These are phyloP conservation scores for Pyrenula aspistea DNA, from an alignment of 495 filamentous ascomycete genomes.

Conservation along the genomic window DNA sequence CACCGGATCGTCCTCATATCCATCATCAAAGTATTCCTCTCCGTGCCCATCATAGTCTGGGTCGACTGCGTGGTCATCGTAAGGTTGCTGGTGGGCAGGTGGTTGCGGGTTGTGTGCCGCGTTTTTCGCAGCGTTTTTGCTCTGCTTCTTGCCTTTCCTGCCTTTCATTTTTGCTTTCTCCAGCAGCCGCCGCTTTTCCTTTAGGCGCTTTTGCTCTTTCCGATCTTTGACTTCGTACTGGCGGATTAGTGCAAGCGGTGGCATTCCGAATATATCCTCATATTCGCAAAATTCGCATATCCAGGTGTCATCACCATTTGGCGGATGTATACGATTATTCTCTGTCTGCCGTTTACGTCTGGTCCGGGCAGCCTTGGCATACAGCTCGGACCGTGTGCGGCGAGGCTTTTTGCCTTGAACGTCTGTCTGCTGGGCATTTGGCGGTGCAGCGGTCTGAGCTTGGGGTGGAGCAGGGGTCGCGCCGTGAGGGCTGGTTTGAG, in stretches of 20 bases:
- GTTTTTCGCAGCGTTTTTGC: slow-evolving; percentile 52
- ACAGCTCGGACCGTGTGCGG: slow-evolving; percentile 44
- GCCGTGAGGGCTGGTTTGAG: slow-evolving; percentile 48
- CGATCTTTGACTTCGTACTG: slow-evolving; percentile 93
- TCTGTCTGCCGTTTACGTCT: slow-evolving; percentile 60
- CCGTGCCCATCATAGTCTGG: slow-evolving; percentile 32
- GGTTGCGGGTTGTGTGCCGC: slow-evolving; percentile 18
- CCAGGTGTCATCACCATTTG: slow-evolving; percentile 68
- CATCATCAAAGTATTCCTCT: slow-evolving; percentile 41
- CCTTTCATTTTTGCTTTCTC: slow-evolving; percentile 96
- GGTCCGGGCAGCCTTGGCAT: slow-evolving; percentile 50
- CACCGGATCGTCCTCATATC: slow-evolving; percentile 39
- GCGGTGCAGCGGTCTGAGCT: slow-evolving; percentile 13
- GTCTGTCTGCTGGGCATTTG: slow-evolving; percentile 26
- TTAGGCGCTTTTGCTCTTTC: slow-evolving; percentile 64
- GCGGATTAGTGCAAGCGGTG: slow-evolving; percentile 73
- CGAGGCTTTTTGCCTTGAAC: slow-evolving; percentile 40
- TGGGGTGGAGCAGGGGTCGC: slow-evolving; percentile 20
- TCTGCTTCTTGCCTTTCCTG: slow-evolving; percentile 65
- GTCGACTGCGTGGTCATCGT: slow-evolving; percentile 31
- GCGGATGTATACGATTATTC: slow-evolving; percentile 64
- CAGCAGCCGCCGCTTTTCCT: slow-evolving; percentile 70
- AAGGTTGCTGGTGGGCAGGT: slow-evolving; percentile 28
- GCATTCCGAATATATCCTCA: slow-evolving; percentile 71
- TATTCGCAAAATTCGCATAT: slow-evolving; percentile 92